Evolutionary conservation across 192 early-diverging fungal genomes (phyloP).

Genomic region (Coemansia sp.): DNA sequence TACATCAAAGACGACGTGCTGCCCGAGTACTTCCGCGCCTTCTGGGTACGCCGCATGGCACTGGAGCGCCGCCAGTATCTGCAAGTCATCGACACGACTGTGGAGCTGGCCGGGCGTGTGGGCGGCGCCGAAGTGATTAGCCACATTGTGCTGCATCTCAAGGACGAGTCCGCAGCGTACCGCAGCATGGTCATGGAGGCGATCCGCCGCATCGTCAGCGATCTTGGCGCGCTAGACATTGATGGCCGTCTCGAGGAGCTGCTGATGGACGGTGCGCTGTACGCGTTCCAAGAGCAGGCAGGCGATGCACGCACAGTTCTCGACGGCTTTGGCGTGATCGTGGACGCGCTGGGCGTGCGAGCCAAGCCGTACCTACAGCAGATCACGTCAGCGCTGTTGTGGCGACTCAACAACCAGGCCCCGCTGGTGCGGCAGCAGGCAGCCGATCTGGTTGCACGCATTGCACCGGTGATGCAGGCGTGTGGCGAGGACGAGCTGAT

Average conservation of each 20-base stretch:
- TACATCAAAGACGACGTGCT: slow-evolving; percentile 91
- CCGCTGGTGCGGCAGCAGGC: slow-evolving; percentile 97
- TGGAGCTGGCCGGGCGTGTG: slow-evolving; percentile 89
- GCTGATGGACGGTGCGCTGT: slow-evolving; percentile 96
- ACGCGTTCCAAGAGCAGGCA: slow-evolving; percentile 98
- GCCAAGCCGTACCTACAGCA: slow-evolving; percentile 93
- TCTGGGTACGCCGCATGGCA: slow-evolving; percentile 98
- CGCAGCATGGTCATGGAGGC: slow-evolving; percentile 99
- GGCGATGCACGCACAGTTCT: slow-evolving; percentile 89
- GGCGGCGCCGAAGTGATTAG: slow-evolving; percentile 89
- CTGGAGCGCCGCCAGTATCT: slow-evolving; percentile 90
- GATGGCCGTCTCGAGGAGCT: slow-evolving; percentile 88
- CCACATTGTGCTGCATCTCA: slow-evolving; percentile 86
- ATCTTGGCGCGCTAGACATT: slow-evolving; percentile 87
- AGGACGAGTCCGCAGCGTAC: slow-evolving; percentile 92
- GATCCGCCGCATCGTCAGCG: slow-evolving; percentile 73
- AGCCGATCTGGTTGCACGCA: slow-evolving; percentile 92
- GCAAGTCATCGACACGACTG: slow-evolving; percentile 95
- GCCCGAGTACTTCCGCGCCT: slow-evolving; percentile 92
- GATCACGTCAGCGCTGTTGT: slow-evolving; percentile 91
- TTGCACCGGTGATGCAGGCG: slow-evolving; percentile 88
- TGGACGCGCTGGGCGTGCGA: slow-evolving; percentile 85
- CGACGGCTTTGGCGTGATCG: slow-evolving; percentile 94
- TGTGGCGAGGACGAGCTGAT: slow-evolving; percentile 97
- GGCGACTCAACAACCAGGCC: slow-evolving; percentile 96